Conservation (phyloP, 2,329 filamentous ascomycete genomes). For the Fusarium anthophilum region DNA sequence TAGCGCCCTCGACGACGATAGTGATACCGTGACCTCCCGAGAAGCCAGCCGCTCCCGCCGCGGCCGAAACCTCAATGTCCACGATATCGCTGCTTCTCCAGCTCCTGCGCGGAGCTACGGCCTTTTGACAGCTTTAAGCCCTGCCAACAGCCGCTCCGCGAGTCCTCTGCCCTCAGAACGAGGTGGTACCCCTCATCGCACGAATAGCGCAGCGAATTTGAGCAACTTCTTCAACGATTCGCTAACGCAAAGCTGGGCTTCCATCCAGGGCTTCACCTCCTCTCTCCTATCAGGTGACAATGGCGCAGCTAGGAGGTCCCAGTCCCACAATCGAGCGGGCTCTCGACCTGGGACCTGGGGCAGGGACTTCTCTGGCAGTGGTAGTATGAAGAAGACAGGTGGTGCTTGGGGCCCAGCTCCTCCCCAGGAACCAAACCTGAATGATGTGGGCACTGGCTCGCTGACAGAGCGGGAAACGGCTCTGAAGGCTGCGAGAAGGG, state of each 20-base stretch:
- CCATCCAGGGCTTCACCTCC: constrained; percentile 63
- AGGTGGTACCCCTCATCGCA: constrained; percentile 43
- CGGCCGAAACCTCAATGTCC: constrained; percentile 32
- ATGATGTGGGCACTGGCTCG: constrained; percentile 65
- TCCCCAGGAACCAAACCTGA: constrained; percentile 48
- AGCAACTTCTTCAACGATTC: constrained; percentile 59
- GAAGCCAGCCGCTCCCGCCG: constrained; percentile 31
- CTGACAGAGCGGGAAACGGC: constrained; percentile 62
- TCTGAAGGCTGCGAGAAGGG: constrained; percentile 65
- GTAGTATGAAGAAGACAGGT: constrained; percentile 22
- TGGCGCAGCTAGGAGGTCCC: constrained; percentile 32
- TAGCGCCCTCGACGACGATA: constrained; percentile 44
- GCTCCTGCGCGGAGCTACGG: constrained; percentile 49
- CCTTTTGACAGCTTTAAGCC: constrained; percentile 47
- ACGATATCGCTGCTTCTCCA: constrained; percentile 27
- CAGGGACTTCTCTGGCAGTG: constrained; percentile 26
- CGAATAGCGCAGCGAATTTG: constrained; percentile 50
- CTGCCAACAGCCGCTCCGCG: constrained; percentile 54
- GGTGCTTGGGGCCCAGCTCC: constrained; percentile 62
- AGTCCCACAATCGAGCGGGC: constrained; percentile 34
- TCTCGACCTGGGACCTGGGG: constrained; percentile 35
- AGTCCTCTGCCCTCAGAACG: constrained; percentile 61
- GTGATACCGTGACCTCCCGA: constrained; percentile 32
- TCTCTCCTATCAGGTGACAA: constrained; percentile 50
- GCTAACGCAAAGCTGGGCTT: constrained; percentile 64